phyloP scores from a whole-genome alignment of 225 moss, liverwort and hornwort genomes.

The Neckera pumila region DNA sequence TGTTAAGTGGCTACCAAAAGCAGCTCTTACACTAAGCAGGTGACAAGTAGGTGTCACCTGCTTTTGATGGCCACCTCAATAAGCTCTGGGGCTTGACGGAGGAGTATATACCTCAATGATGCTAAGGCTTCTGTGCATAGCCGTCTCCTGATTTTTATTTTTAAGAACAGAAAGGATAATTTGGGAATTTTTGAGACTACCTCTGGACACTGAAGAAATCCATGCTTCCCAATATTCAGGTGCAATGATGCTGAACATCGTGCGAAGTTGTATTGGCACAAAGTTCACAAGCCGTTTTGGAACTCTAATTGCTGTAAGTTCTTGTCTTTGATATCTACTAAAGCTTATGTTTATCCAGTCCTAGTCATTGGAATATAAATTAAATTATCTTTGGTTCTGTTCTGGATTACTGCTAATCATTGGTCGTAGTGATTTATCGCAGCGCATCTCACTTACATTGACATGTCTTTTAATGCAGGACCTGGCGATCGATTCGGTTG shows the following conservation, averaged over 20 bases:
- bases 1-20: background rate
- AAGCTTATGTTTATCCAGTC: background rate
- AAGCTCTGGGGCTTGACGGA: background rate
- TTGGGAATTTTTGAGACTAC: background rate
- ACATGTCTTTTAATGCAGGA: slow-evolving; percentile 27
- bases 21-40: background rate
- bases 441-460: background rate
- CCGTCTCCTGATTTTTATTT: background rate
- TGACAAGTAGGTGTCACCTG: background rate
- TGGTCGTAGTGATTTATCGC: background rate
- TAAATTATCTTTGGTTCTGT: background rate
- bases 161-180: background rate
- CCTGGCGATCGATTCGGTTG: slow-evolving; percentile 70
- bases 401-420: background rate
- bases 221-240: slow-evolving; percentile 10
- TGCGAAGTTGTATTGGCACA: slow-evolving; percentile 86
- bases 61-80: background rate
- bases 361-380: background rate
- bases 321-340: background rate
- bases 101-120: background rate
- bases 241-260: slow-evolving; percentile 84
- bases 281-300: slow-evolving; percentile 89
- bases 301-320: slow-evolving; percentile 70
- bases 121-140: background rate
- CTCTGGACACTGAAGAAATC: background rate